Evolutionary conservation across 2,329 filamentous ascomycete species (phyloP).

Genomic region (Sclerotinia nivalis): DNA sequence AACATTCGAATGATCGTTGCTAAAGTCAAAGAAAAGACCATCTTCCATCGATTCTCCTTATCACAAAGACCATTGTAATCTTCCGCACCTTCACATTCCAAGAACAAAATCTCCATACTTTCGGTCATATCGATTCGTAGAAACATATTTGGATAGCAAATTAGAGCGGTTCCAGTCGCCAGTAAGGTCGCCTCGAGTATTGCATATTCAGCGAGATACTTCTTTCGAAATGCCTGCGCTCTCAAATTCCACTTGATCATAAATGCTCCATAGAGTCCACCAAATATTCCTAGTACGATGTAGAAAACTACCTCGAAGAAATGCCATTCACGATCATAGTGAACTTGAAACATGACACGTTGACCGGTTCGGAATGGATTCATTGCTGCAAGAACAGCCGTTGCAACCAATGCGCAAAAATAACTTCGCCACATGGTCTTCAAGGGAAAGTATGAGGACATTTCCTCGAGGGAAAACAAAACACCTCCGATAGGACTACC

Average conservation of each 20-base stretch:
- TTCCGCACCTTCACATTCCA: constrained; percentile 85
- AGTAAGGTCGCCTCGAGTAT: constrained; percentile 84
- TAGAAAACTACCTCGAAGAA: constrained; percentile 97
- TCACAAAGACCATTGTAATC: constrained; percentile 92
- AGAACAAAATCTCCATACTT: constrained; percentile 97
- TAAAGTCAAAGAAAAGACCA: constrained; percentile 73
- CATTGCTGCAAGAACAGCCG: constrained; percentile 89
- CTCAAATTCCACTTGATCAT: constrained; percentile 98
- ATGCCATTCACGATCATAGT: constrained; percentile 95
- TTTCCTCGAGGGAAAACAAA: constrained; percentile 94
- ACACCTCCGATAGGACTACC: constrained; percentile 97
- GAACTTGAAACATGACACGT: constrained; percentile 98
- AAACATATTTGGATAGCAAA: constrained; percentile 98
- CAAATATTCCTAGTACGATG: constrained; percentile 86
- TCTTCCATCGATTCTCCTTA: constrained; percentile 69
- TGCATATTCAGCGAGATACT: constrained; percentile 80
- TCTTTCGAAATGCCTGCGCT: constrained; percentile 89
- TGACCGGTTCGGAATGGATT: constrained; percentile 97
- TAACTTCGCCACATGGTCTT: constrained; percentile 99
- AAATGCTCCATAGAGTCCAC: constrained; percentile 91
- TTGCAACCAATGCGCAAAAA: constrained; percentile 94
- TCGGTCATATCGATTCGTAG: constrained; percentile 97
- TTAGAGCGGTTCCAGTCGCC: constrained; percentile 77
- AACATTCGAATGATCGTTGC: constrained; percentile 81
- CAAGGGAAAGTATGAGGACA: constrained; percentile 93